Evolutionary conservation across 768 basidiomycete genomes (phyloP), one percentile per base, ranked within the genome.

Genomic region (Leccinum disarticulatum): DNA sequence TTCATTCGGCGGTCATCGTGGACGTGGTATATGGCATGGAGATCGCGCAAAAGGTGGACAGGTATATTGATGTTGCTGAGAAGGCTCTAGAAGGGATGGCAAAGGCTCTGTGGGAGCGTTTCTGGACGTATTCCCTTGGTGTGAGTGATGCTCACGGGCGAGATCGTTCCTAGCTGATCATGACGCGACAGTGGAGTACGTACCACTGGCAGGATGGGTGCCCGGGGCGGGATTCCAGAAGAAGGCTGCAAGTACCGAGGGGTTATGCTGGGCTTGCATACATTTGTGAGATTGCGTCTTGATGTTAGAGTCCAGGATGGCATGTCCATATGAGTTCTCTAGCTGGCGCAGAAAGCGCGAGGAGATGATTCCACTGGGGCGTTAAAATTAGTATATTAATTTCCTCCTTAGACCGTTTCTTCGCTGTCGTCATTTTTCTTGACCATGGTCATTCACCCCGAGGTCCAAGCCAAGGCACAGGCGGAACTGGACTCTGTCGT

Each of bases 31-130:
- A 83, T 56, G 83, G 82, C 4, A 82, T 84, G 43, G 68, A 73
- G 25, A 76, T 82, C 54, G 68, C 75, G 11, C 73, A 77, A 9
- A 67, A 74, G 22, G 72, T 75, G 0, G 83, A 83, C 59, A 71
- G 70, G 27, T 83, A 82, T 63, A 75, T 84, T 17, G 70, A 73
- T 3, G 74, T 83, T 17, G 83, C 82, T 1, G 83, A 84, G 68
- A 78, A 74, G 51, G 82, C 82, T 10, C 65, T 84, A 25, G 78
- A 78, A 17, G 79, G 80, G 2, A 80, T 83, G 78, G 76, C 77
- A 3, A 76, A 78, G 65, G 82, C 82, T 0, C 76, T 60, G 81
- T 81, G 2, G 83, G 83, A 5, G 80, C 80, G 3, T 85, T 83
- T 64, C 67, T 85, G 11, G 78, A 81, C 56, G 61, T 81, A 31